phyloP scores from a whole-genome alignment of 192 early-diverging fungal genomes.

The Backusella luteola region DNA sequence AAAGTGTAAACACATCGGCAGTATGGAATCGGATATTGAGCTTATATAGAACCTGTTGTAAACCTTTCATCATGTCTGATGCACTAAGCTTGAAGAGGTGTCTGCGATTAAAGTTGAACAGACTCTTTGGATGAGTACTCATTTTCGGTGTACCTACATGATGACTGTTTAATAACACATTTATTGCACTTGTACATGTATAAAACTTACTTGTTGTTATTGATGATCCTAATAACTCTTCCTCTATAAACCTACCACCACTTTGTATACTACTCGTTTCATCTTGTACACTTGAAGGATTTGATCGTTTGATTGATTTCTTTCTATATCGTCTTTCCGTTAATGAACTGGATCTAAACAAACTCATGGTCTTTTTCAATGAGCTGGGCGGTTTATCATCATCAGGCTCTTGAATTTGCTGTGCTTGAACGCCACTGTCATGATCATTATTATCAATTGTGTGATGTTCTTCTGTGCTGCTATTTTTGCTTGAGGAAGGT shows the following conservation, averaged over 20 bases:
- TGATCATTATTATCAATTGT: not conserved
- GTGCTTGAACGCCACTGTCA: not conserved
- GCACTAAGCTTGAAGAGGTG: constrained; percentile 16
- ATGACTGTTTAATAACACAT: not conserved
- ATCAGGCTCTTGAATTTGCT: not conserved
- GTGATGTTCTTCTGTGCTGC: not conserved
- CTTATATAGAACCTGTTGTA: not conserved
- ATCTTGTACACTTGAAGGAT: not conserved
- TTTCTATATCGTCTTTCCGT: not conserved
- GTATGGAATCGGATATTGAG: not conserved
- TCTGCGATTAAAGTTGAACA: constrained; percentile 23
- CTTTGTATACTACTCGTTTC: constrained; percentile 1
- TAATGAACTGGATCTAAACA: not conserved
- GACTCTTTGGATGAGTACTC: constrained; percentile 19
- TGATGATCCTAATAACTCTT: not conserved
- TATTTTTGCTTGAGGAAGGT: not conserved
- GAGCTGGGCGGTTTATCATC: not conserved
- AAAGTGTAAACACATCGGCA: not conserved
- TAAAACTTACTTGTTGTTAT: not conserved
- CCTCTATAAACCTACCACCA: constrained; percentile 1
- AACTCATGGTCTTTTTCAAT: not conserved
- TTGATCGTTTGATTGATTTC: not conserved
- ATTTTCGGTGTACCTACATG: not conserved
- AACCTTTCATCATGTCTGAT: not conserved
- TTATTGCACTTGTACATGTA: not conserved